phyloP scores from a whole-genome alignment of 306 rosid species.

The Begonia fuchsioides region DNA sequence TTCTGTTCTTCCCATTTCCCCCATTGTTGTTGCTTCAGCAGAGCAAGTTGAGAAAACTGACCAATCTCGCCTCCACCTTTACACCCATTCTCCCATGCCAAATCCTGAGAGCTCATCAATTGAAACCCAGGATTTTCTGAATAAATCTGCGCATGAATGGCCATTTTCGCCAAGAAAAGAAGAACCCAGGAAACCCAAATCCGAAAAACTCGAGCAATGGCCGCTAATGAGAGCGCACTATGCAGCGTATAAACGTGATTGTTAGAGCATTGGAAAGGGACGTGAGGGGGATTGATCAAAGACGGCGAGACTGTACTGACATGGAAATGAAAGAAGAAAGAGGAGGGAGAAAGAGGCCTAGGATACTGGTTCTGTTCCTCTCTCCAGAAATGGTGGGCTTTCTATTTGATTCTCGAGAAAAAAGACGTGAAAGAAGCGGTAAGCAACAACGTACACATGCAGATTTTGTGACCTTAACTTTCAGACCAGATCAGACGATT shows the following conservation, averaged over 20 bases:
- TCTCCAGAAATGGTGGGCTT: too few species aligned
- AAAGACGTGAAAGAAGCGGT: too few species aligned
- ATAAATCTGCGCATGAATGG: conserved; percentile 47
- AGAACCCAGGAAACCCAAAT: background rate
- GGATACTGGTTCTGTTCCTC: conserved; percentile 10
- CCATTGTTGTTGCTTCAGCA: conserved; percentile 20
- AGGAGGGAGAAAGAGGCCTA: conserved; percentile 16
- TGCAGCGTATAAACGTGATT: background rate
- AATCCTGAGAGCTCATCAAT: conserved; percentile 15
- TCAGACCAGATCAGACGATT: conserved; percentile 80
- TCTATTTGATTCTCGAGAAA: background rate
- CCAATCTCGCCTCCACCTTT: conserved; percentile 6
- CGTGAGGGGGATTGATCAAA: background rate
- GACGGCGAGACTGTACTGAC: background rate
- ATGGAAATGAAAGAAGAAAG: conserved; percentile 2
- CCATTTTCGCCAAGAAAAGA: conserved; percentile 20
- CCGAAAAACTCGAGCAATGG: too few species aligned
- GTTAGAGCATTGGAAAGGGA: conserved; percentile 11
- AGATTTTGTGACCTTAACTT: conserved; percentile 69
- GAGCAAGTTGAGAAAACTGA: conserved; percentile 21
- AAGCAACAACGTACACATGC: conserved; percentile 73
- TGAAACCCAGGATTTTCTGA: conserved; percentile 26
- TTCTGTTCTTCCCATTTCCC: conserved; percentile 9
- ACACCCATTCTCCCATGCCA: conserved; percentile 10
- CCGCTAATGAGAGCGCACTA: background rate